A percentile compares a stretch with the other conserved stretches of the same genome.
These are phyloP conservation scores for Mortierella sp. DNA, from an alignment of 371 early-diverging fungal species.

Conservation along the genomic window DNA sequence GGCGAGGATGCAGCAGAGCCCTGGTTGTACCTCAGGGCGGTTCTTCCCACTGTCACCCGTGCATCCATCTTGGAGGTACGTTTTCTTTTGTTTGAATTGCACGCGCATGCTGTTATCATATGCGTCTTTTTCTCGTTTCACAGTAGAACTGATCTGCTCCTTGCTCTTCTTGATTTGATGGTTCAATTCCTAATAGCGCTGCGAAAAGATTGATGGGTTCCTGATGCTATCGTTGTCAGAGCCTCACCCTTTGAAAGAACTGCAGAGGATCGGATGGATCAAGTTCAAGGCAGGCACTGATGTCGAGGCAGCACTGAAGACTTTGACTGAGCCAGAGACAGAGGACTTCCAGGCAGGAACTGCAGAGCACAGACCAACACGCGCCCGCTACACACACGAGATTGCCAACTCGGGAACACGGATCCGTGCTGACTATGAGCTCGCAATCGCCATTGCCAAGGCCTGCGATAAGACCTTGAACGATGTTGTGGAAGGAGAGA, in stretches of 20 bases:
- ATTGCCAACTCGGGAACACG: conserved; percentile 51
- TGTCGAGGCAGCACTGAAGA: conserved; percentile 76
- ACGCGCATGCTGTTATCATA: too few species aligned
- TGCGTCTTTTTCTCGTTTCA: not conserved
- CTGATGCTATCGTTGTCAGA: conserved; percentile 89
- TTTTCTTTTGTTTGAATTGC: not conserved
- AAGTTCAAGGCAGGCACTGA: conserved; percentile 88
- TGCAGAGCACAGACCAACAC: conserved; percentile 44
- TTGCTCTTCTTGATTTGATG: not conserved
- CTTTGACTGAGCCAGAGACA: conserved; percentile 66
- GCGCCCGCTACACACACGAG: conserved; percentile 56
- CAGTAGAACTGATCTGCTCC: not conserved
- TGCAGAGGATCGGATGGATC: conserved; percentile 94
- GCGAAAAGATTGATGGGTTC: conserved; percentile 81
- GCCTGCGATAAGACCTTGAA: conserved; percentile 37
- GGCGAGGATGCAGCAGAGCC: conserved; percentile 63
- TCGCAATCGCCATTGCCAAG: conserved; percentile 37
- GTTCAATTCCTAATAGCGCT: conserved; percentile 63
- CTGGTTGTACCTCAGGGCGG: conserved; percentile 67
- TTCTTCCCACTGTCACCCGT: conserved; percentile 85
- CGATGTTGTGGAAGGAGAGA: conserved; percentile 11
- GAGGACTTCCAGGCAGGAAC: conserved; percentile 38
- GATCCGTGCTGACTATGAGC: conserved; percentile 46
- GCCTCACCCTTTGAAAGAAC: conserved; percentile 86
- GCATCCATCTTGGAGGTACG: conserved; percentile 80